Evolutionary conservation across 495 filamentous ascomycete genomes (phyloP).

Genomic region (Lasiosphaeria ovina): DNA sequence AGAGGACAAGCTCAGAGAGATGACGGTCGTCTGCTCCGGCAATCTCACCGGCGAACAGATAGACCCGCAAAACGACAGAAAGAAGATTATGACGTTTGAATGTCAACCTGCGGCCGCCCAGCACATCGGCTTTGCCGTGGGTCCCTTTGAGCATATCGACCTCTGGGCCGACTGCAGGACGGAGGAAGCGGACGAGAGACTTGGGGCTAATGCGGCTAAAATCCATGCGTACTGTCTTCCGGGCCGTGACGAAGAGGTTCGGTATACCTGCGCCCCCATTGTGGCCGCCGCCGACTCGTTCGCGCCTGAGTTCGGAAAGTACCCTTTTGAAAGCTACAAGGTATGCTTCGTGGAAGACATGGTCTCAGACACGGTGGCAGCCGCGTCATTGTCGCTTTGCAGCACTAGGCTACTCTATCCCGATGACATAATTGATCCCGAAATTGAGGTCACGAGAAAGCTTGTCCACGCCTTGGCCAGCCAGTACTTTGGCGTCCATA

Average conservation of each 20-base stretch:
- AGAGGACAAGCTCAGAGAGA: constrained; percentile 81
- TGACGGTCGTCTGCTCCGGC: constrained; percentile 87
- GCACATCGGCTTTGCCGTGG: constrained; percentile 87
- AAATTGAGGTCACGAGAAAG: constrained; percentile 71
- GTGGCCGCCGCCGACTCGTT: constrained; percentile 77
- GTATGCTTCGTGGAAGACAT: constrained; percentile 92
- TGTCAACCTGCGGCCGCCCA: constrained; percentile 68
- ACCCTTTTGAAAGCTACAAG: constrained; percentile 84
- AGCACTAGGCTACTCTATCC: constrained; percentile 83
- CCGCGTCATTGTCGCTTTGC: constrained; percentile 82
- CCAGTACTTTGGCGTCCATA: constrained; percentile 90
- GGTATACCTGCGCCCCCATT: constrained; percentile 66
- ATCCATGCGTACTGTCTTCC: constrained; percentile 90
- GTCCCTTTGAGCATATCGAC: constrained; percentile 91
- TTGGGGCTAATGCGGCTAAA: constrained; percentile 78
- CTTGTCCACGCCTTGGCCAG: constrained; percentile 82
- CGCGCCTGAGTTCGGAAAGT: constrained; percentile 77
- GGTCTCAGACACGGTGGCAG: constrained; percentile 64
- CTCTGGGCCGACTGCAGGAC: constrained; percentile 79
- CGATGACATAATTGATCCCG: constrained; percentile 73
- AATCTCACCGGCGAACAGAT: constrained; percentile 77
- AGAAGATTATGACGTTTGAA: constrained; percentile 81
- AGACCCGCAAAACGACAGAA: constrained; percentile 68
- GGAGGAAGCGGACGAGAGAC: constrained; percentile 83
- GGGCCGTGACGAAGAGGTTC: constrained; percentile 70